Conservation (phyloP, 2,329 filamentous ascomycete species). For the Metarhizium brunneum region DNA sequence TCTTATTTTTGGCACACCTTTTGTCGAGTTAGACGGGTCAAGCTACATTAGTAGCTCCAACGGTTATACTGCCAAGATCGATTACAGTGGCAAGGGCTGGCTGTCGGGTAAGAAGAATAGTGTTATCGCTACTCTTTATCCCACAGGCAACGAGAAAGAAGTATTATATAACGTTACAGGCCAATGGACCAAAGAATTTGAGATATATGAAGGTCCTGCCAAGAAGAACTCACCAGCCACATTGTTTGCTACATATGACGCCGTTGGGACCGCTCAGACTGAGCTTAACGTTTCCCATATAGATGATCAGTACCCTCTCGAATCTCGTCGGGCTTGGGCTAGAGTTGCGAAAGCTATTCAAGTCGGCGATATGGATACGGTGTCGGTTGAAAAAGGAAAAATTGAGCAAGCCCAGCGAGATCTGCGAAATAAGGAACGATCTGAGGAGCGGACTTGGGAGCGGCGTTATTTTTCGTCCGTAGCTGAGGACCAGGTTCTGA, state of each 20-base stretch:
- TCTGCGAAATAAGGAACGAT: slow-evolving; percentile 62
- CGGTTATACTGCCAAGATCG: slow-evolving; percentile 81
- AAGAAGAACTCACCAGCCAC: slow-evolving; percentile 39
- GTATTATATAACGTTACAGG: slow-evolving; percentile 74
- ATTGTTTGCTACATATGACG: slow-evolving; percentile 51
- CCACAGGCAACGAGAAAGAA: slow-evolving; percentile 61
- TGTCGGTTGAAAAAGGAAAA: slow-evolving; percentile 69
- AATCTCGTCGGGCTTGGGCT: slow-evolving; percentile 80
- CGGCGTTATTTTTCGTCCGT: slow-evolving; percentile 67
- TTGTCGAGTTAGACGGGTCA: slow-evolving; percentile 79
- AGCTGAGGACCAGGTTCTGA: slow-evolving; percentile 35
- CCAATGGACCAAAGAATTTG: slow-evolving; percentile 81
- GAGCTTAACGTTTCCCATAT: slow-evolving; percentile 63
- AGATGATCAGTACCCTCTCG: slow-evolving; percentile 75
- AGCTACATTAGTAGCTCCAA: slow-evolving; percentile 81
- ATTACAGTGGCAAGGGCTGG: slow-evolving; percentile 93
- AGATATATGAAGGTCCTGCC: slow-evolving; percentile 57
- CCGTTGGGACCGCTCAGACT: slow-evolving; percentile 47
- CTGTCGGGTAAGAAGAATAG: slow-evolving; percentile 92
- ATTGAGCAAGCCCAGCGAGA: slow-evolving; percentile 83
- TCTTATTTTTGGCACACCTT: slow-evolving; percentile 76
- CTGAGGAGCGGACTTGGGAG: slow-evolving; percentile 70
- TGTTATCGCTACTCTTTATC: slow-evolving; percentile 67
- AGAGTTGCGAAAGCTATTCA: slow-evolving; percentile 76
- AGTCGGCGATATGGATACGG: slow-evolving; percentile 74